These are phyloP conservation scores for Arthrobotrys sphaeroides DNA, from an alignment of 2,329 filamentous ascomycete genomes.

Conservation along the genomic window DNA sequence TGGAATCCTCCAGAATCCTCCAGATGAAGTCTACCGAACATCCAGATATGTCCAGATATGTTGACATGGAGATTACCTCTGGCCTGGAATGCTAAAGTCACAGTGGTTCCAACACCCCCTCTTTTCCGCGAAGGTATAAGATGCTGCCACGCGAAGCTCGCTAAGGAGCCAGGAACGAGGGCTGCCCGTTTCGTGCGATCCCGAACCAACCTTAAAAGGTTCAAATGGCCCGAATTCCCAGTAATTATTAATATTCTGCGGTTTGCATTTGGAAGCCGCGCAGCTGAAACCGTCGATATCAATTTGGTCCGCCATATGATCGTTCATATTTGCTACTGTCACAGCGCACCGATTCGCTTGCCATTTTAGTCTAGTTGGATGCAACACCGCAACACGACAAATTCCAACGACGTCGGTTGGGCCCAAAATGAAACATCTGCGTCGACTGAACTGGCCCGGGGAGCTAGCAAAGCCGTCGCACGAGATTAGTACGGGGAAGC, in stretches of 20 bases:
- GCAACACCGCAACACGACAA: conserved; percentile 48
- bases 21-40: conserved; percentile 19
- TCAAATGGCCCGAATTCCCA: conserved; percentile 46
- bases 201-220: conserved; percentile 30
- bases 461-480: conserved; percentile 3
- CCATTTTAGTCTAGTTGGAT: conserved; percentile 16
- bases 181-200: conserved; percentile 41
- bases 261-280: conserved; percentile 43
- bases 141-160: conserved; percentile 54
- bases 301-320: conserved; percentile 2
- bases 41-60: conserved; percentile 37
- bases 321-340: conserved; percentile 22
- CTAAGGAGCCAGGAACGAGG: conserved; percentile 49
- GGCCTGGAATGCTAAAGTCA: conserved; percentile 40
- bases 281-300: conserved; percentile 52
- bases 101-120: conserved; percentile 39
- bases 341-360: neutral
- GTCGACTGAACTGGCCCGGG: conserved; percentile 12
- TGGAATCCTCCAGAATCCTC: conserved; percentile 32
- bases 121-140: conserved; percentile 48
- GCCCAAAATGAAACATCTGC: conserved; percentile 25
- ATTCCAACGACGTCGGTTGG: conserved; percentile 42
- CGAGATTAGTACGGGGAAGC: conserved; percentile 29
- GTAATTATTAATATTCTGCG: conserved; percentile 35
- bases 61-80: conserved; percentile 42